phyloP scores from a whole-genome alignment of 768 basidiomycete genomes.

The Pleurotus djamor region DNA sequence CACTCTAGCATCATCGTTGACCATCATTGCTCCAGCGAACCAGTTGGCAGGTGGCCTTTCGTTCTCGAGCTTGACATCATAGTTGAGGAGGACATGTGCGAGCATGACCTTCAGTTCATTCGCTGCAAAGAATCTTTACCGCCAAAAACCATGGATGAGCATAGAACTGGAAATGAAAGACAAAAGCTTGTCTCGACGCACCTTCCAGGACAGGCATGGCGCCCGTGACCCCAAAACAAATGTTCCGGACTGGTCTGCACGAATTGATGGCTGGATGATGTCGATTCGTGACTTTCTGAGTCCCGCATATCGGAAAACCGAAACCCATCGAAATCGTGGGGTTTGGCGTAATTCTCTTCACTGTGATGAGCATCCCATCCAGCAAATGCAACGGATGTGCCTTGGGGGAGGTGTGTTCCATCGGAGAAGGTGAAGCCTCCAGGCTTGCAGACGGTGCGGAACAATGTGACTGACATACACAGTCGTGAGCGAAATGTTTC shows the following conservation, averaged over 20 bases:
- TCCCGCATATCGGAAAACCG: constrained; percentile 17
- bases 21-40: not conserved
- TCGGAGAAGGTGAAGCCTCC: constrained; percentile 28
- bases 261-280: constrained; percentile 11
- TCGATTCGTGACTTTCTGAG: not conserved
- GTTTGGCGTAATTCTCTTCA: not conserved
- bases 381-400: constrained; percentile 17
- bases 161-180: not conserved
- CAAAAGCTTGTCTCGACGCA: not conserved
- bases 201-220: constrained; percentile 14
- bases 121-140: constrained; percentile 19
- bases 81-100: constrained; percentile 15
- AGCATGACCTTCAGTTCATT: constrained; percentile 19
- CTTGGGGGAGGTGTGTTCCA: constrained; percentile 18
- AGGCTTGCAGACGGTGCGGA: constrained; percentile 19
- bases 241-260: constrained; percentile 10
- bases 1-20: not conserved
- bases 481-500: not conserved
- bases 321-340: constrained; percentile 10
- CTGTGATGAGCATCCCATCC: constrained; percentile 2
- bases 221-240: constrained; percentile 20
- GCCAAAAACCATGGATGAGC: constrained; percentile 10
- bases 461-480: constrained; percentile 17
- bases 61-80: constrained; percentile 24
- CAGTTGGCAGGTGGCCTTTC: not conserved